Percentiles rank a stretch among this genome's conserved stretches.
phyloP scores from a whole-genome alignment of 257 asterid genomes.

The Leptodermis oblonga region DNA sequence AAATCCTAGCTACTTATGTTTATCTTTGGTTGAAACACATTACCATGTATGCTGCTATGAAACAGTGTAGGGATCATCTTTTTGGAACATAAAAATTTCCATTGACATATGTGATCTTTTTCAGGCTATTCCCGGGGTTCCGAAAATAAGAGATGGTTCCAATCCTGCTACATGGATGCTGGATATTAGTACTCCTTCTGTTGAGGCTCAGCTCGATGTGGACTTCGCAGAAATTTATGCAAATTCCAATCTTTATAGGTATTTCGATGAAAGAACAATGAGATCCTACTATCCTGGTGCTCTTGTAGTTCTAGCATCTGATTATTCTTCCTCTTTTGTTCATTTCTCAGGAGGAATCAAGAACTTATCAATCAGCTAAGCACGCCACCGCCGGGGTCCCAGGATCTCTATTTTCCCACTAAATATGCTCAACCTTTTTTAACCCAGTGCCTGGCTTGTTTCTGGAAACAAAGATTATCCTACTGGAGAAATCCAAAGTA shows the following conservation, averaged over 20 bases:
- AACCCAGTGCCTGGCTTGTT: constrained; percentile 19
- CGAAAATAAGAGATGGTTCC: constrained; percentile 59
- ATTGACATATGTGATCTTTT: neutral
- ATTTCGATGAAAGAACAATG: constrained; percentile 4
- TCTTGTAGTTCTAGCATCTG: neutral
- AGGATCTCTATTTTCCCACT: constrained; percentile 19
- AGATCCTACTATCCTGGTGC: neutral
- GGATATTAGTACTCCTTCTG: constrained; percentile 59
- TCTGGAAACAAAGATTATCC: constrained; percentile 20
- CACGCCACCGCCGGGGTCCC: constrained; percentile 17
- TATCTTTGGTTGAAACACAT: neutral
- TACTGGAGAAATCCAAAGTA: constrained; percentile 25
- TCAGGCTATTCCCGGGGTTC: constrained; percentile 74
- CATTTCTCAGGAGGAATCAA: constrained; percentile 21
- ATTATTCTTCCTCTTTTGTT: neutral
- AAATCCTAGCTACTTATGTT: neutral
- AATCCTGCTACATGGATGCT: constrained; percentile 97
- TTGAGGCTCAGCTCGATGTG: constrained; percentile 65
- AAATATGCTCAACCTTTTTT: constrained; percentile 16
- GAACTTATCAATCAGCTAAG: constrained; percentile 20
- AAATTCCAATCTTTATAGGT: constrained; percentile 71
- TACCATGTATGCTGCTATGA: neutral
- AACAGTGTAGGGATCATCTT: neutral
- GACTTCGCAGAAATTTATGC: constrained; percentile 68
- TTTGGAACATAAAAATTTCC: neutral